These are phyloP conservation scores for Zoysia pacifica DNA, from an alignment of 176 grass and related monocot species.

Conservation along the genomic window DNA sequence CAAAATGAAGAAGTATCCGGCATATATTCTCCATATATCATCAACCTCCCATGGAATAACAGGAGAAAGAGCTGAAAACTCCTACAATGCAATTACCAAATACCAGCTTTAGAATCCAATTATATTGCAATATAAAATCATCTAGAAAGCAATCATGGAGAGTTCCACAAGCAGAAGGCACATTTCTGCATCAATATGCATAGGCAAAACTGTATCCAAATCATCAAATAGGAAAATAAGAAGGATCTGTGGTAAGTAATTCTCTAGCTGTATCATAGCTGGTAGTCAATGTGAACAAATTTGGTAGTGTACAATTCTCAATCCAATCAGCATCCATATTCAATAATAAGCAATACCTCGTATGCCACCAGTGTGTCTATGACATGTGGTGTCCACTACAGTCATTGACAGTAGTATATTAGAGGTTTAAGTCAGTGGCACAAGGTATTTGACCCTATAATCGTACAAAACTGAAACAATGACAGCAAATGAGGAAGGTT, in stretches of 20 bases:
- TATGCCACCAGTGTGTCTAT: no score
- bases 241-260: conserved; percentile 4
- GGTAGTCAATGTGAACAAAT: not conserved
- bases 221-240: not conserved
- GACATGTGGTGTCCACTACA: no score
- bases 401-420: no score
- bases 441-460: not conserved
- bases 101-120: not conserved
- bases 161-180: not conserved
- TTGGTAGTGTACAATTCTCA: not conserved
- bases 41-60: conserved; percentile 69
- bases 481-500: not conserved
- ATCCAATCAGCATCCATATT: not conserved
- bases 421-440: no score
- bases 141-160: not conserved
- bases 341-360: no score
- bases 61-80: conserved; percentile 50
- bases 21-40: conserved; percentile 77
- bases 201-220: not conserved
- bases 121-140: not conserved
- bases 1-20: conserved; percentile 76
- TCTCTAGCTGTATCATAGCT: not conserved
- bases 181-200: not conserved
- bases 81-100: conserved; percentile 38
- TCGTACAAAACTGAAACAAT: not conserved